Base-by-base conservation (phyloP, 805 yeast species). In the Metschnikowia drakensbergensis region DNA sequence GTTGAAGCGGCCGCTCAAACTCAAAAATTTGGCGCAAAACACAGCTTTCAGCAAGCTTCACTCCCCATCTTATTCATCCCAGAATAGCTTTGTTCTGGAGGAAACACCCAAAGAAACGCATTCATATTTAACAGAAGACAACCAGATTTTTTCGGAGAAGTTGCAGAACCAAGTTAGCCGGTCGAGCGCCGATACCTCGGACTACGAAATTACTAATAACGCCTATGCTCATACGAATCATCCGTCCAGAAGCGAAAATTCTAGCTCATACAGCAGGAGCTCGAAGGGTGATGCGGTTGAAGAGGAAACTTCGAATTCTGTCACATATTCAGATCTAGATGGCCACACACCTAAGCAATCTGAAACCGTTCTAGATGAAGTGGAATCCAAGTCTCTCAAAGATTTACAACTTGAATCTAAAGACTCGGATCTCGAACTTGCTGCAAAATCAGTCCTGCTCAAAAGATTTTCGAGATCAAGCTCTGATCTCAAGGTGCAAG, bases 1-100 rank as follows among this genome's bases (percentile, higher is more conserved):
- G 28, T 27, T 25, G 22, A 46, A 45, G 17, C 13, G 41, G 3
- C 34, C 50, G 2, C 42, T 55, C 29, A 49, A 48, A 29, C 43
- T 54, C 37, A 48, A 40, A 23, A 51, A 68, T 9, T 59, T 69
- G 46, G 64, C 63, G 1, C 63, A 65, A 37, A 70, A 70, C 45
- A 70, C 74, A 2, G 73, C 69, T 0, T 70, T 66, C 57, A 67
- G 58, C 51, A 66, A 65, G 33, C 67, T 70, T 37, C 61, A 70
- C 48, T 46, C 52, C 6, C 33, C 43, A n/a, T 41, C 54, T 3
- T 29, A 38, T 6, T 34, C 48, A 25, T 32, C 51, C 6, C 46
- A 44, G 34, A 38, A 29, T n/a, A 43, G 40, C 8, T 30, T 37
- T 17, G 36, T 23, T 9, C 46, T 43, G 46, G 46, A 43, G n/a